Percentiles rank a stretch among this genome's conserved stretches.
phyloP scores from a whole-genome alignment of 2,329 filamentous ascomycete species.

The Diaporthe caulivora region DNA sequence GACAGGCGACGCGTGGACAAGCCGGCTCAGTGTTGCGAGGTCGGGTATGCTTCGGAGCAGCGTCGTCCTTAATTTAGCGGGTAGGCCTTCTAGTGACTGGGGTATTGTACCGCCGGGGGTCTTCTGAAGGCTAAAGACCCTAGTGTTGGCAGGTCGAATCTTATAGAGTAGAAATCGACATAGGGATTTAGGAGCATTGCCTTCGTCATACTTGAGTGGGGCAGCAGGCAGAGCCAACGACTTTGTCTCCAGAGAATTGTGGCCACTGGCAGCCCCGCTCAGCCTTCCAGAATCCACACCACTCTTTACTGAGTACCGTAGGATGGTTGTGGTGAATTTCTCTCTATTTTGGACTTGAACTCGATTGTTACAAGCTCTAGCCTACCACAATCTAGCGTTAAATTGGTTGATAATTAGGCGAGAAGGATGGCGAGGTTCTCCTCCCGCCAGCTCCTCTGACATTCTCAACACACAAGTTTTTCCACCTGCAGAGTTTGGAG shows the following conservation, averaged over 20 bases:
- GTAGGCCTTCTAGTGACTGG: neutral
- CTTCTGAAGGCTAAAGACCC: too few species aligned
- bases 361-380: neutral
- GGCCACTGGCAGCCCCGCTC: too few species aligned
- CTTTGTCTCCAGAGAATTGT: too few species aligned
- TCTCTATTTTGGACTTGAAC: neutral
- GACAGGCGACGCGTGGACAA: slow-evolving; percentile 8
- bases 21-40: neutral
- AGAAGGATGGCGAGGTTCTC: neutral
- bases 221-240: too few species aligned
- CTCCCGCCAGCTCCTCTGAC: neutral
- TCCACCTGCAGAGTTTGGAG: too few species aligned
- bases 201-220: too few species aligned
- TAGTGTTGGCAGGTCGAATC: too few species aligned
- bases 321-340: too few species aligned
- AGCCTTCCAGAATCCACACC: too few species aligned
- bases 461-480: neutral
- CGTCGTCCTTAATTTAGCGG: neutral
- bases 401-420: neutral
- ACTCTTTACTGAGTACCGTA: too few species aligned
- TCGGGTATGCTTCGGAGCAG: neutral
- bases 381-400: neutral
- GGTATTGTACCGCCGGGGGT: neutral
- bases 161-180: too few species aligned
- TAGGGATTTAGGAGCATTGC: too few species aligned